A percentile compares a stretch with the other conserved stretches of the same genome.
phyloP scores from a whole-genome alignment of 441 rosid species.

The Viola pubescens region DNA sequence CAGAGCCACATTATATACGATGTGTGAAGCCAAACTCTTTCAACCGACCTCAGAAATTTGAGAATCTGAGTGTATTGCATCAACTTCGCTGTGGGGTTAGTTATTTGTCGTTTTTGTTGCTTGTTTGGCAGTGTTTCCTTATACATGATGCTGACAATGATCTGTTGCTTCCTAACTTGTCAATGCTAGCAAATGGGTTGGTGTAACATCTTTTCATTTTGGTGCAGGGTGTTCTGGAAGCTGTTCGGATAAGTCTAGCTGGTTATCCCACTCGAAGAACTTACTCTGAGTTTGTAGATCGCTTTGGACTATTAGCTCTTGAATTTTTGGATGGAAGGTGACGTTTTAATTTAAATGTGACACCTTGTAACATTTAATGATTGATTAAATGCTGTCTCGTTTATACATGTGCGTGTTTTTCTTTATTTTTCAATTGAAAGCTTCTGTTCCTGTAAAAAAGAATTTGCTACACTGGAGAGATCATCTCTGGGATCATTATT shows the following conservation, averaged over 20 bases:
- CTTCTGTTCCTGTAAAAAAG: neutral
- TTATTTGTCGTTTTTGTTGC: constrained; percentile 15
- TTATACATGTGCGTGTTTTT: neutral
- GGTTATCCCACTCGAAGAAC: constrained; percentile 95
- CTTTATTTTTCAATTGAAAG: neutral
- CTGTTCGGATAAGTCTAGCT: constrained; percentile 97
- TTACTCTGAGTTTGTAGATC: constrained; percentile 87
- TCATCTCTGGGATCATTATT: neutral
- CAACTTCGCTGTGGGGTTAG: constrained; percentile 98
- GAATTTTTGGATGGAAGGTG: constrained; percentile 83
- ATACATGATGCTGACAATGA: neutral
- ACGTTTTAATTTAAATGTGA: constrained; percentile 1
- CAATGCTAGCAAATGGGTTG: neutral
- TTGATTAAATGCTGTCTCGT: neutral
- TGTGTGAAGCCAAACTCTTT: constrained; percentile 97
- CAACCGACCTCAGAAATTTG: constrained; percentile 84
- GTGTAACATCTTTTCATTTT: constrained; percentile 11
- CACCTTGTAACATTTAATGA: neutral
- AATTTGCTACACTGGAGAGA: neutral
- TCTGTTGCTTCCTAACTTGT: neutral
- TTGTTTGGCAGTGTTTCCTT: constrained; percentile 11
- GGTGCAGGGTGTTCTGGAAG: constrained; percentile 93
- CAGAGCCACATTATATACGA: constrained; percentile 96
- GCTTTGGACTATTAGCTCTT: constrained; percentile 77
- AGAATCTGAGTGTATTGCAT: constrained; percentile 75